A percentile compares a stretch with the other conserved stretches of the same genome.
phyloP scores from a whole-genome alignment of 1,139 yeast species.

The Taiozyma sp. region DNA sequence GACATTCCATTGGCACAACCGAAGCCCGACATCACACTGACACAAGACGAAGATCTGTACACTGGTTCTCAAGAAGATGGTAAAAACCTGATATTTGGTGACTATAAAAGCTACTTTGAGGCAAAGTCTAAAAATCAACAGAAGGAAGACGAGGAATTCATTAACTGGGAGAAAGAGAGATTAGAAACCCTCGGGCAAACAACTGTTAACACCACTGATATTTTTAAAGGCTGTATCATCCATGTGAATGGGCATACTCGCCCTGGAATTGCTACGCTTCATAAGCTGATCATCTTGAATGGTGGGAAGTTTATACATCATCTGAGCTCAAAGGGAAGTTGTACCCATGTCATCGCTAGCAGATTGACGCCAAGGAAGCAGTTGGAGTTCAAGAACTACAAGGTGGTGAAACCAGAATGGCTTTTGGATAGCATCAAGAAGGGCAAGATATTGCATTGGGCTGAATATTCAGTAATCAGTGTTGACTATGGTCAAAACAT shows the following conservation, averaged over 20 bases:
- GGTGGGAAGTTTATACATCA: slow-evolving; percentile 79
- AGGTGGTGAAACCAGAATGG: slow-evolving; percentile 84
- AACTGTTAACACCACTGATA: slow-evolving; percentile 25
- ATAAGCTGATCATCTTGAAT: slow-evolving; percentile 60
- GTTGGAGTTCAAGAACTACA: slow-evolving; percentile 56
- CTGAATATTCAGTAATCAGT: slow-evolving; percentile 51
- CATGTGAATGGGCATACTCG: slow-evolving; percentile 83
- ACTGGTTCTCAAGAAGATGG: not conserved
- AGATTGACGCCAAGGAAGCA: slow-evolving; percentile 72
- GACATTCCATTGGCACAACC: slow-evolving; percentile 10
- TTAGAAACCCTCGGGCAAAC: slow-evolving; percentile 20
- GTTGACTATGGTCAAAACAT: slow-evolving; percentile 46
- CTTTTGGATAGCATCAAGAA: slow-evolving; percentile 54
- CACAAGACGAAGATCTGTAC: not conserved
- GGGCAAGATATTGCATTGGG: slow-evolving; percentile 58
- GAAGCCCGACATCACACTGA: not conserved
- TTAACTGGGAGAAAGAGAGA: slow-evolving; percentile 43
- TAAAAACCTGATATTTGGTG: slow-evolving; percentile 49
- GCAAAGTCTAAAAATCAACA: slow-evolving; percentile 67
- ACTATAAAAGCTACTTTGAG: slow-evolving; percentile 60
- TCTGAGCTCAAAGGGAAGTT: slow-evolving; percentile 62
- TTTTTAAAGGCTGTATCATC: slow-evolving; percentile 60
- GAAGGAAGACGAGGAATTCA: slow-evolving; percentile 50
- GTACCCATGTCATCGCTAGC: slow-evolving; percentile 82
- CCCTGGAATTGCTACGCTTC: slow-evolving; percentile 71